phyloP scores from a whole-genome alignment of 306 rosid species.

The Neltuma alba region DNA sequence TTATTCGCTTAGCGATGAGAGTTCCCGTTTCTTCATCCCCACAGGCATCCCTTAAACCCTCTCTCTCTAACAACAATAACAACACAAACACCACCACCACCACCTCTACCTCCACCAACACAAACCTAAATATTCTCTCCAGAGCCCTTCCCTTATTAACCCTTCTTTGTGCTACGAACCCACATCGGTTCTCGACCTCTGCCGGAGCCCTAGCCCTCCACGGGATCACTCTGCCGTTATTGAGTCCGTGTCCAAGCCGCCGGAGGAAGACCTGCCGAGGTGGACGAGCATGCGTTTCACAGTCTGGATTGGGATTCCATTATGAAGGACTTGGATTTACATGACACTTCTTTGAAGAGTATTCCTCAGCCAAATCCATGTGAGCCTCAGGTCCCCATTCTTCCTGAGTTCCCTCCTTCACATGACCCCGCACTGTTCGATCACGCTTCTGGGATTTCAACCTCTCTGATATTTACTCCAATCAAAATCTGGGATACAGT shows the following conservation, averaged over 20 bases:
- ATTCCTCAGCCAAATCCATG: slow-evolving; percentile 25
- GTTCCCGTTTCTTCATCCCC: slow-evolving; percentile 59
- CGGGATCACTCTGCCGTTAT: slow-evolving; percentile 23
- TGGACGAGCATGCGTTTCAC: slow-evolving; percentile 74
- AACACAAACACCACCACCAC: no score
- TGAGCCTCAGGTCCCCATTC: slow-evolving; percentile 36
- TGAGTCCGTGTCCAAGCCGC: slow-evolving; percentile 33
- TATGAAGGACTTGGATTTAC: slow-evolving; percentile 74
- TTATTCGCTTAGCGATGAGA: slow-evolving; percentile 61
- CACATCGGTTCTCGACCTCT: slow-evolving; percentile 80
- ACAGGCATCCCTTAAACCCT: slow-evolving; percentile 41
- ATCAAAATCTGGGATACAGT: slow-evolving; percentile 39
- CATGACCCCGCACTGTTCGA: slow-evolving; percentile 55
- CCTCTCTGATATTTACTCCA: slow-evolving; percentile 58
- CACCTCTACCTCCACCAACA: background rate
- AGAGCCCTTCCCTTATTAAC: slow-evolving; percentile 7
- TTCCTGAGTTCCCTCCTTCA: slow-evolving; percentile 53
- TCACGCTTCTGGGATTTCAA: slow-evolving; percentile 50
- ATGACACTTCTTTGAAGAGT: slow-evolving; percentile 54
- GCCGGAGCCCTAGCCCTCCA: slow-evolving; percentile 82
- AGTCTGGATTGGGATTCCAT: slow-evolving; percentile 84
- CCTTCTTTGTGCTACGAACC: slow-evolving; percentile 64
- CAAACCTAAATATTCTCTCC: slow-evolving; percentile 16
- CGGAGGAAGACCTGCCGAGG: slow-evolving; percentile 45
- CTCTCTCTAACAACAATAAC: background rate